Evolutionary conservation across 2,329 filamentous ascomycete species (phyloP).

Genomic region (Aureobasidium musti): DNA sequence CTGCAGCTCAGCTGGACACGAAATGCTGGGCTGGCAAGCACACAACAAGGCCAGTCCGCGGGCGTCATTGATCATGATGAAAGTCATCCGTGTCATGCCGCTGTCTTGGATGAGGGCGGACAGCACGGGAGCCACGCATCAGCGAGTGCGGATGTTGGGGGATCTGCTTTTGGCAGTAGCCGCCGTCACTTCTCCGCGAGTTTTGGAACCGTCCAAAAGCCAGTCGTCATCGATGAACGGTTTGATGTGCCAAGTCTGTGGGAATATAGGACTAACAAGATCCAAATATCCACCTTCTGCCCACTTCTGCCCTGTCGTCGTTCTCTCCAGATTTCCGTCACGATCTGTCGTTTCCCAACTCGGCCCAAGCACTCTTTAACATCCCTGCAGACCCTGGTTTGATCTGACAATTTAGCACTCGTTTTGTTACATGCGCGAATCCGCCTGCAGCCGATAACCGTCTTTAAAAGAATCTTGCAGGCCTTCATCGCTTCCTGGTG

Average conservation of each 20-base stretch:
- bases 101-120: conserved; percentile 1
- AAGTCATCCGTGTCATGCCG: not conserved
- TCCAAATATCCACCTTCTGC: conserved; percentile 14
- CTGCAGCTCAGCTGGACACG: conserved; percentile 21
- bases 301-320: conserved; percentile 8
- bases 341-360: conserved; percentile 15
- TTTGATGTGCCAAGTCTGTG: conserved; percentile 14
- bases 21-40: conserved; percentile 5
- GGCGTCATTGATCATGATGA: not conserved
- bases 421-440: conserved; percentile 18
- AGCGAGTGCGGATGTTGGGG: conserved; percentile 10
- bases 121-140: not conserved
- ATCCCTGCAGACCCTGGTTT: not conserved
- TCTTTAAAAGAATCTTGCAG: conserved; percentile 24
- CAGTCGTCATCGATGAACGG: conserved; percentile 21
- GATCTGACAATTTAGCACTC: conserved; percentile 2
- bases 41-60: conserved; percentile 2
- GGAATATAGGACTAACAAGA: conserved; percentile 17
- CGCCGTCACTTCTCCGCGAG: conserved; percentile 21
- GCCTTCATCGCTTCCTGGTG: conserved; percentile 8
- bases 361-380: not conserved
- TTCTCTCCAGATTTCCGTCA: conserved; percentile 18
- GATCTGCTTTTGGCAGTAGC: conserved; percentile 2
- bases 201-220: conserved; percentile 9
- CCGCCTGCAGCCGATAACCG: conserved; percentile 10